Base-by-base conservation (phyloP, 2,329 filamentous ascomycete genomes). In the Stachybotrys elegans region DNA sequence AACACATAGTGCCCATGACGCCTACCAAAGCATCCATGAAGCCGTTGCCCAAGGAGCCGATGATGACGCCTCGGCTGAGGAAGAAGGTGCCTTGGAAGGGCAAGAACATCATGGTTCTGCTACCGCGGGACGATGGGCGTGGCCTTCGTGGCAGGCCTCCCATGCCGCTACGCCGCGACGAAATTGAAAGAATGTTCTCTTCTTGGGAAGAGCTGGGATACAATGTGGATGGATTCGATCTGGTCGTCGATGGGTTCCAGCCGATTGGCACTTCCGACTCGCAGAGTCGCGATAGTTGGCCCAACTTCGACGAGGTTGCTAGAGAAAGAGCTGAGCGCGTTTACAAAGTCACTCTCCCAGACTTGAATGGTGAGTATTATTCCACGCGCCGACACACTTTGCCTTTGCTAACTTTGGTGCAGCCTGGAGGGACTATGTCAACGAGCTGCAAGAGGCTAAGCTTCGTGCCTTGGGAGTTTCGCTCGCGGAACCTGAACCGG, bases 381-480 rank as follows among this genome's bases (percentile, higher is more conserved):
- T 27, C 20, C 3, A 11, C 2, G 21, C 13, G 8, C 34, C 11
- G 22, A 19, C 14, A 9, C 4, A 25, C 6, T 14, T 17, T 34
- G 21, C 37, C 7, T 22, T 5, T 43, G 42, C 57, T 57, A 55
- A 22, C 21, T 40, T 2, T 32, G 40, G 5, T 43, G n/a, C 45
- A 75, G 75, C 76, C 1, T 82, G 78, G 78, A 85, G 88, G 57
- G 73, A 81, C 21, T 95, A 97, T 63, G 86, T 91, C 46, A 79
- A 86, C 43, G 84, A 86, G 52, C 71, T 97, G 27, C 83, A 88
- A 53, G 93, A 98, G 68, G 89, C 92, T 48, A 98, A 96, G 68
- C 74, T 98, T 42, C 83, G 90, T 48, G 91, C 92, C 41, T 75
- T 98, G 44, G 93, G 93, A 51, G 93, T 97, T 12, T 90, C 82